Evolutionary conservation across 1,284 basidiomycete species (phyloP).

Genomic region (Heterobasidion annosum): DNA sequence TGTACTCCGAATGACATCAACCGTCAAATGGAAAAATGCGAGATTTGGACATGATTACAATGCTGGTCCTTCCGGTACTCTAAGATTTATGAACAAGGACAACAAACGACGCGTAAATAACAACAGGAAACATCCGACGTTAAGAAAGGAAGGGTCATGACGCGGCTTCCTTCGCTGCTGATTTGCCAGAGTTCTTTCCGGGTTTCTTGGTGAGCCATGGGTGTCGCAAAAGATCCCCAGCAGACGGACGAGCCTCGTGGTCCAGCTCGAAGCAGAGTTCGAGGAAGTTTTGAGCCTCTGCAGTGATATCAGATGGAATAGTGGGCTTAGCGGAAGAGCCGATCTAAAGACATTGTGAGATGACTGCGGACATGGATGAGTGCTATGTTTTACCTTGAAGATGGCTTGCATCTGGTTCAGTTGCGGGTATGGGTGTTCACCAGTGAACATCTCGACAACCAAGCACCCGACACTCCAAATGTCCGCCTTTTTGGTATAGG

Average conservation of each 20-base stretch:
- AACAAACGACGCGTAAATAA: background rate
- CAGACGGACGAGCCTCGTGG: slow-evolving; percentile 76
- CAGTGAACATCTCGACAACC: slow-evolving; percentile 97
- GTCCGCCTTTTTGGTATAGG: slow-evolving; percentile 91
- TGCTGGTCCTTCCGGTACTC: background rate
- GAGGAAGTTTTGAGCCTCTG: slow-evolving; percentile 81
- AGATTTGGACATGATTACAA: background rate
- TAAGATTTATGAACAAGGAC: slow-evolving; percentile 2
- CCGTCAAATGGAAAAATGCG: slow-evolving; percentile 3
- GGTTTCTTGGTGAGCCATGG: slow-evolving; percentile 45
- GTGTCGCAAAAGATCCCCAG: slow-evolving; percentile 68
- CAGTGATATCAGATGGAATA: slow-evolving; percentile 82
- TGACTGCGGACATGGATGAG: background rate
- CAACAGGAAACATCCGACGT: background rate
- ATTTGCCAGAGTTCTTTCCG: slow-evolving; percentile 3
- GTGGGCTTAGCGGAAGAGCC: slow-evolving; percentile 72
- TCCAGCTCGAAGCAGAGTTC: slow-evolving; percentile 81
- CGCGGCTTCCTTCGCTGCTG: slow-evolving; percentile 2
- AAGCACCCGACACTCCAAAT: slow-evolving; percentile 98
- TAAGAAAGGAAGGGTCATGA: background rate
- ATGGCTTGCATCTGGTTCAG: slow-evolving; percentile 99
- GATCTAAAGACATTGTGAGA: slow-evolving; percentile 43
- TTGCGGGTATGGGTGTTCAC: slow-evolving; percentile 95
- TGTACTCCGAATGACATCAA: slow-evolving; percentile 1
- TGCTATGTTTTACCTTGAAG: slow-evolving; percentile 61